A percentile compares a stretch with the other conserved stretches of the same genome.
Conservation (phyloP, 2,329 filamentous ascomycete genomes). For the Verticillium longisporum region DNA sequence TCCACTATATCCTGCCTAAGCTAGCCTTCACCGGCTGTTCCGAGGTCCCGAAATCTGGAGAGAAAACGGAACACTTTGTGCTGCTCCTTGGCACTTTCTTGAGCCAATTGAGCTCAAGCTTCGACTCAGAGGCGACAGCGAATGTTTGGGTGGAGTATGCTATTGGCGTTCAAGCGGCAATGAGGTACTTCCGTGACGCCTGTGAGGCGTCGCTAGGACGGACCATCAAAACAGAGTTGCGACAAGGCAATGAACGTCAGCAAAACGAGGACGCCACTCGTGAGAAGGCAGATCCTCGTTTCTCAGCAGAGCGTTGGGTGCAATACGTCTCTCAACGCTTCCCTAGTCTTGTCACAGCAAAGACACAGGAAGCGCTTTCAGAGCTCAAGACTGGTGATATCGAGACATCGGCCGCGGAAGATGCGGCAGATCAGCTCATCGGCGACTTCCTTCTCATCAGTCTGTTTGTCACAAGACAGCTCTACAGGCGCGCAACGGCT, state of each 20-base stretch:
- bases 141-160: constrained; percentile 30
- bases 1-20: constrained; percentile 31
- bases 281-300: neutral
- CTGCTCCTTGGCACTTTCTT: constrained; percentile 27
- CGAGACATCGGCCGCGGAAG: neutral
- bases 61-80: constrained; percentile 32
- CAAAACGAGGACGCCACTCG: neutral
- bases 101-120: constrained; percentile 25
- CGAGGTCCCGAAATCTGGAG: constrained; percentile 20
- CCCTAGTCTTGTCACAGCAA: constrained; percentile 3
- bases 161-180: constrained; percentile 23
- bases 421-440: constrained; percentile 17
- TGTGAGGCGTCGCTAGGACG: neutral
- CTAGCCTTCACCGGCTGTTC: constrained; percentile 45
- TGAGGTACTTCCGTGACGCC: constrained; percentile 18
- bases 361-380: constrained; percentile 1
- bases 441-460: constrained; percentile 32
- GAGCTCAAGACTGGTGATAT: neutral
- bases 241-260: neutral
- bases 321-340: constrained; percentile 6
- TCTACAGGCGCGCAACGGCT: constrained; percentile 34
- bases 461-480: constrained; percentile 26
- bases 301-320: constrained; percentile 2
- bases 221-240: neutral
- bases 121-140: constrained; percentile 23